Percentiles rank a stretch among this genome's conserved stretches.
phyloP scores from a whole-genome alignment of 495 filamentous ascomycete species.

The Hypoxylon fuscum region DNA sequence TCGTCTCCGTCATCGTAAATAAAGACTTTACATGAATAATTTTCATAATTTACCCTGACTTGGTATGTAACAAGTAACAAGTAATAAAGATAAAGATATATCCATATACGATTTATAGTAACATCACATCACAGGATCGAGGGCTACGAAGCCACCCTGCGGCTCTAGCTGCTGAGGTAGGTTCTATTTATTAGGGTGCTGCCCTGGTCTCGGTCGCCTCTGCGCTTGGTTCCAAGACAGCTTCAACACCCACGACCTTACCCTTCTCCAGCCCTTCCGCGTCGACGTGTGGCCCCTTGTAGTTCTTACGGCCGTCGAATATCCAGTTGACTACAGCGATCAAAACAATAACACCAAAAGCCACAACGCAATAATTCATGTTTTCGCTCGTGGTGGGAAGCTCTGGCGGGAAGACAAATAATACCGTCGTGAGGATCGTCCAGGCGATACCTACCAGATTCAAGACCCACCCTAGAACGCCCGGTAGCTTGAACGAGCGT shows the following conservation, averaged over 20 bases:
- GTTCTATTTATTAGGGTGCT: background rate
- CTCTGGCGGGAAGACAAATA: conserved; percentile 79
- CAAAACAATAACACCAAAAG: conserved; percentile 72
- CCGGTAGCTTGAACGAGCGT: conserved; percentile 68
- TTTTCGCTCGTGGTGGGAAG: conserved; percentile 71
- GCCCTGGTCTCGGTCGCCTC: conserved; percentile 3
- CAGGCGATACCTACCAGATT: conserved; percentile 72
- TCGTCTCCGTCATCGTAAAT: too few species aligned
- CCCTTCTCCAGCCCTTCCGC: conserved; percentile 53
- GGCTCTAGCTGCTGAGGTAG: too few species aligned
- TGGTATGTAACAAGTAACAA: too few species aligned
- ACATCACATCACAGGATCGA: too few species aligned
- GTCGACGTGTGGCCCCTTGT: conserved; percentile 67
- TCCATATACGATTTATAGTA: too few species aligned
- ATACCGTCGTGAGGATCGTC: conserved; percentile 72
- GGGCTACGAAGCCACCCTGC: too few species aligned
- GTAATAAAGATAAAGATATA: too few species aligned
- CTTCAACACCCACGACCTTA: conserved; percentile 42
- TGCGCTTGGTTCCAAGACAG: conserved; percentile 4
- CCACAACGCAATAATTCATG: conserved; percentile 82
- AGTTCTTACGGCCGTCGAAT: conserved; percentile 78
- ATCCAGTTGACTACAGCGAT: conserved; percentile 74
- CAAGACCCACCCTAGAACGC: conserved; percentile 65
- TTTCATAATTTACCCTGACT: too few species aligned
- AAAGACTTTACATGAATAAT: too few species aligned